Base-by-base conservation (phyloP, 345 rosid genomes). In the Viola odorata region DNA sequence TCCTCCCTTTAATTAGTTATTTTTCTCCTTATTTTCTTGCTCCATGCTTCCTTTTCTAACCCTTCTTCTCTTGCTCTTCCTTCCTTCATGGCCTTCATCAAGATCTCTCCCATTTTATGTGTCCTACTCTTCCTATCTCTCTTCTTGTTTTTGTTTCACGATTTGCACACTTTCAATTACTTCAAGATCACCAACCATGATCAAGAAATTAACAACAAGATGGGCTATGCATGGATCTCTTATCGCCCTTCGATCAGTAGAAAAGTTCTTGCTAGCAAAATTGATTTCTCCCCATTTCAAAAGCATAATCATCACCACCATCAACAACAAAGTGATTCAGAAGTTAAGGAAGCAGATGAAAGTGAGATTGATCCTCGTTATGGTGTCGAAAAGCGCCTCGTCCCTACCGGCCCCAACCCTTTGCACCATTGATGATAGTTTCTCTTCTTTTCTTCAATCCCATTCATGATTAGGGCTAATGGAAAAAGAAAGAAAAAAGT, bases 351-450 rank as follows among this genome's bases (percentile, higher is more conserved):
- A 16, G 50, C 62, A 13, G 75, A 41, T 9, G 77, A 51, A 47
- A 74, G 57, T 50, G 72, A 86, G 85, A 83, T 88, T 48, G 96
- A 91, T 75, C 91, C 85, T 1, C 91, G 85, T 49, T 91, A 91
- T 4, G 90, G 91, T 12, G 84, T 83, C 14, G 84, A 91, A 77
- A 91, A 91, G 77, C 95, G 96, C 36, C 90, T 81, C 12, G 98
- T 91, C 53, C 98, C 96, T 32, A 84, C 90, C 1, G 96, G 98
- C 47, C 95, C 98, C 0, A 91, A 91, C 77, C 96, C 98, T 12
- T 78, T 91, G 71, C 98, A 91, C 77, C 98, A 88, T 80, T 78
- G 84, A 91, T 70, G 63, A 53, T 69, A 32, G 55, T 41, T 69
- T 40, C 39, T 23, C 41, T 37, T 4, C 15, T 12, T 12, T 12